Base-by-base conservation (phyloP, 495 filamentous ascomycete species). In the Aspergillus ellipticus region DNA sequence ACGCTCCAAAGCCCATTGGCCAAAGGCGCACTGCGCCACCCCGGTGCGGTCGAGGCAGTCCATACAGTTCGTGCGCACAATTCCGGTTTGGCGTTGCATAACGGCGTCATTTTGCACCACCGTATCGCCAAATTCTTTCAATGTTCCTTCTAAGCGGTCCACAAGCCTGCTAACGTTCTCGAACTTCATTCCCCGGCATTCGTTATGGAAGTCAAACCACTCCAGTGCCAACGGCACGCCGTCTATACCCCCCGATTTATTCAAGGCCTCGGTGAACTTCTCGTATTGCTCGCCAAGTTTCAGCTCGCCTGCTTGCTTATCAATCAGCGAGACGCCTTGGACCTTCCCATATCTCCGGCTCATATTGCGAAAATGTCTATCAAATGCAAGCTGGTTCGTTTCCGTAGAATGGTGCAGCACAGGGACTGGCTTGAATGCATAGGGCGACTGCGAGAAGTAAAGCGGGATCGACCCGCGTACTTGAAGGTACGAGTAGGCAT, bases 201-300 rank as follows among this genome's bases (percentile, higher is more conserved):
- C 85, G 17, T 80, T 77, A 64, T 97, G 93, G 65, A 97, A 97
- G 61, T 97, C 94, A 56, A 97, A 97, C 94, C 94, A 97, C 67
- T 92, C 90, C 61, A 94, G 91, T 1, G 73, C 79, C 28, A 94
- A 69, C n/a, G 66, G 66, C 2, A 72, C 66, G 20, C 73, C 80
- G 46, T 82, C 78, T 28, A 81, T 74, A 0, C 79, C 78, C 4
- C 76, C 73, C 28, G 82, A 74, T n/a, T 85, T 71, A 55, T 92
- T 92, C 35, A 94, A 70, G 15, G 69, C 65, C 19, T 81, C 65
- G 0, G 83, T 79, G 50, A 80, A 82, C 51, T 82, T 77, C 61
- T 94, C 82, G 63, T 90, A 97, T 56, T 84, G 78, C 43, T 86
- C 81, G 19, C 90, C 93, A 15, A 97, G 77, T 43, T 86, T 83